These are phyloP conservation scores for Aspergillus sojae DNA, from an alignment of 2,329 filamentous ascomycete species.

Conservation along the genomic window DNA sequence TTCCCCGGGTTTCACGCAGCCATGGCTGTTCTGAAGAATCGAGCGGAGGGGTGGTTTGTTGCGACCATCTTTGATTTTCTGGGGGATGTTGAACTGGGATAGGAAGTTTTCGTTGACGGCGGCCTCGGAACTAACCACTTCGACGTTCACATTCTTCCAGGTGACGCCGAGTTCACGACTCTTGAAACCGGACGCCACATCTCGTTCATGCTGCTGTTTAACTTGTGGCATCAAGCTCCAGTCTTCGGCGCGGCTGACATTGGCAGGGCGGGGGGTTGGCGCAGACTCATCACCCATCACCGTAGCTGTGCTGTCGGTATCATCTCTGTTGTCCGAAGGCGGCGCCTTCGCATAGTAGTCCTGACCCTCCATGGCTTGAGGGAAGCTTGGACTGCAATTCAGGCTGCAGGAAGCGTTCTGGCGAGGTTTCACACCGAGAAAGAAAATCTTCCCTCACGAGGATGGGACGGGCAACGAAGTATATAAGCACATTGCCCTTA, in stretches of 20 bases:
- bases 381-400: constrained; percentile 9
- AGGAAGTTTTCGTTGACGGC: constrained; percentile 67
- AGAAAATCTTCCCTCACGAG: neutral
- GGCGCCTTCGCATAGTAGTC: constrained; percentile 10
- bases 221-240: constrained; percentile 56
- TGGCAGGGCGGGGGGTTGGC: constrained; percentile 13
- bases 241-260: constrained; percentile 35
- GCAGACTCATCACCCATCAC: constrained; percentile 27
- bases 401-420: neutral
- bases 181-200: constrained; percentile 51
- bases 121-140: constrained; percentile 63
- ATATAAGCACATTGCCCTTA: constrained; percentile 15
- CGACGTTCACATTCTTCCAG: constrained; percentile 66
- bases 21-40: constrained; percentile 66
- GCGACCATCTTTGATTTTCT: constrained; percentile 56
- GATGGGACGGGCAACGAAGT: constrained; percentile 8
- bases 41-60: constrained; percentile 63
- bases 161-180: constrained; percentile 62
- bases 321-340: constrained; percentile 21
- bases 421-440: neutral
- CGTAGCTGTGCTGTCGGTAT: constrained; percentile 33
- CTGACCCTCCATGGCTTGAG: constrained; percentile 16
- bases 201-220: constrained; percentile 46
- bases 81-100: constrained; percentile 60
- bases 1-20: constrained; percentile 72